These are phyloP conservation scores for Colletotrichum godetiae DNA, from an alignment of 2,329 filamentous ascomycete species.

Conservation along the genomic window DNA sequence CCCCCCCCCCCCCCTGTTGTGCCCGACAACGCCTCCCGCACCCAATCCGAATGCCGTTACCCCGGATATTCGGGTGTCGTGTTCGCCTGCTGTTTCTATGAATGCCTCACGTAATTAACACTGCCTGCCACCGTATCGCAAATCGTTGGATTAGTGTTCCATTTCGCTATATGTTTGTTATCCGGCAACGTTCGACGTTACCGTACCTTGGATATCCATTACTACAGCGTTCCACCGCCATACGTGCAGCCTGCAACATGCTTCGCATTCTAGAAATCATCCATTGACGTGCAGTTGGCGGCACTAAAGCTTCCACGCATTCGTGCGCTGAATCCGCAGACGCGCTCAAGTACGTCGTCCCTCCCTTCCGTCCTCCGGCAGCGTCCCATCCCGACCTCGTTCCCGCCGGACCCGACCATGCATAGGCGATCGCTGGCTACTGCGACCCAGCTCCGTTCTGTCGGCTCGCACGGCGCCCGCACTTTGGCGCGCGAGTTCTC, in stretches of 20 bases:
- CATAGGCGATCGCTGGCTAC: constrained; percentile 6
- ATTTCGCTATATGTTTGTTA: neutral
- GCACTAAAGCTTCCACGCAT: neutral
- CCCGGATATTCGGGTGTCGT: neutral
- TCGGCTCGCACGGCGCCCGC: neutral
- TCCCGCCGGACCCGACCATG: neutral
- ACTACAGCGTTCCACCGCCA: neutral
- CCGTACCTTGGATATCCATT: neutral
- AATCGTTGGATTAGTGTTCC: neutral
- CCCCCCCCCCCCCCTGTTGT: neutral
- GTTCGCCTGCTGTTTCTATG: neutral
- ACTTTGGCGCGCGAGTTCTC: neutral
- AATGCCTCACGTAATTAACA: neutral
- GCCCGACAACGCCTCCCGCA: neutral
- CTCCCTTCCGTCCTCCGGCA: neutral
- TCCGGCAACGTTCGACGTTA: neutral
- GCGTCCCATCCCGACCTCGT: neutral
- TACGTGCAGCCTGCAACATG: neutral
- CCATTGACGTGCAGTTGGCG: neutral
- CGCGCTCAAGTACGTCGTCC: neutral
- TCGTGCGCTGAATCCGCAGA: neutral
- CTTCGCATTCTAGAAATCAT: neutral
- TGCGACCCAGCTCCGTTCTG: constrained; percentile 2
- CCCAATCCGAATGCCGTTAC: neutral
- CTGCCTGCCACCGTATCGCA: neutral